A percentile compares a stretch with the other conserved stretches of the same genome.
Evolutionary conservation across 148 eudicot genomes (phyloP).

Genomic region (Simmondsia chinensis): DNA sequence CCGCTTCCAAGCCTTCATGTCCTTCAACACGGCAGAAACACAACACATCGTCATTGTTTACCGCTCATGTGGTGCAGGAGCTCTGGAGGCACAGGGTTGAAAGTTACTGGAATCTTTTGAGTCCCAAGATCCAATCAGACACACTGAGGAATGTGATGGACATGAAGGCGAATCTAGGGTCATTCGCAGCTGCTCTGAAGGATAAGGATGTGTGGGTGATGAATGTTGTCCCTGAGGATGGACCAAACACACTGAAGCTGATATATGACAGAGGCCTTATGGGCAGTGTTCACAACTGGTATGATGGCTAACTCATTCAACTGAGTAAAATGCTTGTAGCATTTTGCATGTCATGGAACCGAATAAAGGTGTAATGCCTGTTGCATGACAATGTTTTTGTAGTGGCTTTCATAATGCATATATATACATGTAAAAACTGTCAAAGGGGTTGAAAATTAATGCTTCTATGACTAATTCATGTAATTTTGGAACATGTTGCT

Average conservation of each 20-base stretch:
- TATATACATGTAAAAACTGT: too few species aligned
- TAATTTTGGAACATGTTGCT: too few species aligned
- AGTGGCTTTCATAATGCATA: too few species aligned
- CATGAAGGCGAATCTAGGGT: conserved; percentile 93
- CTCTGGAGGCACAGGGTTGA: conserved; percentile 82
- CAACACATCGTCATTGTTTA: neutral
- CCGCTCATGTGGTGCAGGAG: conserved; percentile 38
- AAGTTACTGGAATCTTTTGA: conserved; percentile 68
- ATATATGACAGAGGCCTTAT: conserved; percentile 90
- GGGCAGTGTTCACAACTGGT: conserved; percentile 87
- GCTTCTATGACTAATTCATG: too few species aligned
- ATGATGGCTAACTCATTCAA: conserved; percentile 16
- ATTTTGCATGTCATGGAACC: too few species aligned
- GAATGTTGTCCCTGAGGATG: conserved; percentile 95
- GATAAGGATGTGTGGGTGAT: conserved; percentile 96
- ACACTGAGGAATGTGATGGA: conserved; percentile 90
- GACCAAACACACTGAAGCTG: conserved; percentile 90
- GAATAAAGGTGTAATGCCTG: too few species aligned
- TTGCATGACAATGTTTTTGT: too few species aligned
- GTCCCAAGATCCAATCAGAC: conserved; percentile 62
- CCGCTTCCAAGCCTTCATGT: neutral
- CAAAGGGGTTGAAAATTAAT: neutral
- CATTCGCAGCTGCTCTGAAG: conserved; percentile 93
- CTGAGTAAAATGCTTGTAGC: too few species aligned
- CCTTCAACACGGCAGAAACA: neutral